Base-by-base conservation (phyloP, 2,329 filamentous ascomycete species). In the Cladosporium sp. region DNA sequence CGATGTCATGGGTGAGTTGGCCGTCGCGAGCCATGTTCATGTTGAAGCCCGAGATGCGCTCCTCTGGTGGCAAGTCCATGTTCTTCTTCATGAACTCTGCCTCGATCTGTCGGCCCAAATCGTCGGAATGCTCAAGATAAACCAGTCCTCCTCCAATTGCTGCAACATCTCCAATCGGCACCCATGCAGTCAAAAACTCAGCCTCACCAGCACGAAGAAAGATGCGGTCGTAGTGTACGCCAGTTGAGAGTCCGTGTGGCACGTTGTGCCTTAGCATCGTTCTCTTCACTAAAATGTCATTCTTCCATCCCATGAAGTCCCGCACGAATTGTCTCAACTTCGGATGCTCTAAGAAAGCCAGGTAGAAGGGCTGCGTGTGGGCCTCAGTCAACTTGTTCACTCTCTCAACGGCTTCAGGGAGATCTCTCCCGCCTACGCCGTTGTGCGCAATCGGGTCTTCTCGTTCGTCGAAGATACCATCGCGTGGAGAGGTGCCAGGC, bases 191-290 rank as follows among this genome's bases (percentile, higher is more conserved):
- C 6, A 67, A 48, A 15, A 61, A 61, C 3, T 59, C 57, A 15
- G 64, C 63, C 18, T 68, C 61, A 4, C 69, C 69, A 13, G 58
- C 66, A 13, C 70, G 62, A 4, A 73, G 62, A 52, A 72, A 73
- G 33, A 69, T 57, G 38, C 68, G 62, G 51, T 73, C 70, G 54
- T 73, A 72, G 53, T 73, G 70, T 3, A 72, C 64, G 3, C 68
- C 69, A 1, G 68, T 72, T 35, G 63, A 63, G 12, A 63, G 46
- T 6, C 67, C 67, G 16, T 61, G 54, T 0, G 69, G 69, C 9
- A 69, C 65, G 45, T 70, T 71, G 53, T 72, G 68, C 3, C 70
- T 59, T 22, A 71, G 55, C 57, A 72, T 60, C 1, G 68, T 67
- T n/a, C 69, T 57, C 39, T 59, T 60, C 27, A 61, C 53, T 7